A percentile compares a stretch with the other conserved stretches of the same genome.
Evolutionary conservation across 441 rosid species (phyloP).

Genomic region (Bruguiera hainesii): DNA sequence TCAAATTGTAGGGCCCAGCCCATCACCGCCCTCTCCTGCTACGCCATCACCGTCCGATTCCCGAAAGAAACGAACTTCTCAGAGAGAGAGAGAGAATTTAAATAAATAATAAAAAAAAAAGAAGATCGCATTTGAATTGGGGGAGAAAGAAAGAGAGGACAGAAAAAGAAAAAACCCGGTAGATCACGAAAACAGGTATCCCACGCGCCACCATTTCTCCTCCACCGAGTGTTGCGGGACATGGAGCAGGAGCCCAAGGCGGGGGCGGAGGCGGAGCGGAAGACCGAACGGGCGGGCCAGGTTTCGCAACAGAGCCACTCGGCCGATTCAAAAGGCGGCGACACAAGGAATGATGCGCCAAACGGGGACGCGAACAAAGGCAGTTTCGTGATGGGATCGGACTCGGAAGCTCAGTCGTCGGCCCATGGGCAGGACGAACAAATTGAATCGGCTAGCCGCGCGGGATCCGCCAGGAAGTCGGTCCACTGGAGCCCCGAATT

Average conservation of each 20-base stretch:
- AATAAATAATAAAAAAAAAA: too few species aligned
- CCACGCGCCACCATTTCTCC: conserved; percentile 14
- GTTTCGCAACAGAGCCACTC: conserved; percentile 23
- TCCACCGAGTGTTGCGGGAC: conserved; percentile 6
- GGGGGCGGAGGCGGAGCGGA: conserved; percentile 32
- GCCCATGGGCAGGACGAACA: conserved; percentile 7
- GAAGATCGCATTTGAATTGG: too few species aligned
- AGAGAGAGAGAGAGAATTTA: too few species aligned
- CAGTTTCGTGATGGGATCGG: conserved; percentile 33
- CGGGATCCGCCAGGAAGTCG: conserved; percentile 52
- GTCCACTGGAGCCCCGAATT: conserved; percentile 82
- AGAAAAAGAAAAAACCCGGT: background rate
- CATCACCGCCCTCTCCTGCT: too few species aligned
- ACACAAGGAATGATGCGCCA: conserved; percentile 8
- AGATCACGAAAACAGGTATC: background rate
- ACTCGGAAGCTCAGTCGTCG: conserved; percentile 4
- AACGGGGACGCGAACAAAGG: conserved; percentile 24
- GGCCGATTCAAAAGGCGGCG: conserved; percentile 23
- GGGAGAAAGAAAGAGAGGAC: too few species aligned
- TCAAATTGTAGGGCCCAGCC: too few species aligned
- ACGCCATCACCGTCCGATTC: too few species aligned
- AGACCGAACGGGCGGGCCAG: conserved; percentile 25
- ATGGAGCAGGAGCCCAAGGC: conserved; percentile 53
- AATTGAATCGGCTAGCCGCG: conserved; percentile 23
- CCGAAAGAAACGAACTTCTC: too few species aligned